phyloP scores from a whole-genome alignment of 805 yeast genomes.

The Saitoella complicata region DNA sequence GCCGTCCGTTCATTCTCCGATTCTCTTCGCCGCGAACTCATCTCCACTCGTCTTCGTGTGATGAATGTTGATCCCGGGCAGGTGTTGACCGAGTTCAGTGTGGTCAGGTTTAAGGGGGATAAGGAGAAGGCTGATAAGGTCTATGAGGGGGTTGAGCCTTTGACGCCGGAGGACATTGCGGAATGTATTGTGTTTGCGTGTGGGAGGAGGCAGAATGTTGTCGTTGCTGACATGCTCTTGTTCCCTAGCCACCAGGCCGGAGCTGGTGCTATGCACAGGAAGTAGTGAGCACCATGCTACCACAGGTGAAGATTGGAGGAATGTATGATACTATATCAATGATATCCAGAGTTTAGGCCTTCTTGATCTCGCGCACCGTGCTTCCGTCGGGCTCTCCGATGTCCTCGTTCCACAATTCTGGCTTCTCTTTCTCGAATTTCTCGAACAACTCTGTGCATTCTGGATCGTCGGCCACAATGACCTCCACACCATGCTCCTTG shows the following conservation, averaged over 20 bases:
- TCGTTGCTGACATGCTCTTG: conserved; percentile 64
- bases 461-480: conserved; percentile 17
- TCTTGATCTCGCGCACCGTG: neutral
- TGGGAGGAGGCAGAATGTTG: conserved; percentile 53
- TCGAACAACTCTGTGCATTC: conserved; percentile 43
- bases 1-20: conserved; percentile 42
- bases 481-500: conserved; percentile 40
- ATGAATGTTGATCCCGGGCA: conserved; percentile 67
- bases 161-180: conserved; percentile 58
- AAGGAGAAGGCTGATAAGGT: conserved; percentile 42
- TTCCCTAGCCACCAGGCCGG: conserved; percentile 44
- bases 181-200: conserved; percentile 49
- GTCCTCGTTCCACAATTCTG: conserved; percentile 25
- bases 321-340: neutral
- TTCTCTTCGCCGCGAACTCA: conserved; percentile 54
- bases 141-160: conserved; percentile 52
- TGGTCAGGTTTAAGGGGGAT: conserved; percentile 51
- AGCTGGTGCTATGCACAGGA: conserved; percentile 13
- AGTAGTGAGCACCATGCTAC: conserved; percentile 1
- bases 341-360: neutral
- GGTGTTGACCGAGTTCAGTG: conserved; percentile 55
- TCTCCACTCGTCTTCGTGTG: conserved; percentile 52
- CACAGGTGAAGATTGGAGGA: neutral
- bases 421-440: conserved; percentile 50
- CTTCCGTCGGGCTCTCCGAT: conserved; percentile 17